Base-by-base conservation (phyloP, 1,139 yeast genomes). In the Lodderomyces pseudojiufengensis region DNA sequence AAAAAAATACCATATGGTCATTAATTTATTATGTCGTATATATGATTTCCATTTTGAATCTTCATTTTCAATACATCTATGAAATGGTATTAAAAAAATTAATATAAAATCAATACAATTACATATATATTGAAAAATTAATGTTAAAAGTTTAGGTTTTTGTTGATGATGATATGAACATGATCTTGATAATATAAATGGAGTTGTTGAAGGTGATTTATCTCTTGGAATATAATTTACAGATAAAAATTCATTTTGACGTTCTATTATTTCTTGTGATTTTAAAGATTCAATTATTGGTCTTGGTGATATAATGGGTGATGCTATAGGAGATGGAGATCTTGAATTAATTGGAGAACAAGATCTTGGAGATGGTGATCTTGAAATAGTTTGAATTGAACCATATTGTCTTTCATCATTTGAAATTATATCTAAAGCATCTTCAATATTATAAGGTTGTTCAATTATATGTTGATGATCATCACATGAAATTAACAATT, bases 391-490 rank as follows among this genome's bases (percentile, higher is more conserved):
- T 21, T 11, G 14, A 5, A 34, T 16, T 7, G 45, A 29, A 23
- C 45, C 42, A 40, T 36, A 37, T 18, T 34, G 31, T 20, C 27
- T 13, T 12, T 50, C 56, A 18, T 51, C 56, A 27, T 43, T 46
- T 1, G 59, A 46, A n/a, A 59, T 42, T 3, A 57, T 48, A 27
- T 49, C 46, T 32, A 59, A 43, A 0, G 60, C 61, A 37, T 59
- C 63, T 35, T 57, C 64, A 4, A 57, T 48, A 35, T 52, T 55
- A 31, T 49, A 50, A 1, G 55, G 52, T 18, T 48, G 54, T 30
- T 45, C 48, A 23, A 42, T 31, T n/a, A 42, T 14, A 26, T 38
- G 39, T 21, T 35, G 30, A 32, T 38, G 39, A 25, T 42, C 42
- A 27, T 38, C 31, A 26, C 38, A 40, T 5, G 36, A 36, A 24